Conservation (phyloP, 441 rosid species). For the Hypseocharis bilobata region DNA sequence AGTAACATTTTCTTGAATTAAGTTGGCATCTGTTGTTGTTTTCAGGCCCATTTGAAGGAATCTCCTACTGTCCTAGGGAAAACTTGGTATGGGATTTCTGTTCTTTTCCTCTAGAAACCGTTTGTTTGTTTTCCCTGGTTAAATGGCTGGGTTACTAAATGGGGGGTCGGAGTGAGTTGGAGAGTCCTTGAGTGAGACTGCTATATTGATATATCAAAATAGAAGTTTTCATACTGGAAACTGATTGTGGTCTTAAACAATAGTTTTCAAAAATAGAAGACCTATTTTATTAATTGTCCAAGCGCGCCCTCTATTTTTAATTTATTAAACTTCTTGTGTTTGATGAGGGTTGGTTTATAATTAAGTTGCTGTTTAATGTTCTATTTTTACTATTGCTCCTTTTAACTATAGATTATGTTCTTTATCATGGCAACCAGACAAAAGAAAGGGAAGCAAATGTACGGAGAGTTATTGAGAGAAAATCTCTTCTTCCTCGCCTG, state of each 20-base stretch:
- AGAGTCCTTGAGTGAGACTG: too few species aligned
- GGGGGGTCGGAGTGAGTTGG: too few species aligned
- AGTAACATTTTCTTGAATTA: slow-evolving; percentile 10
- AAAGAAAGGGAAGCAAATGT: slow-evolving; percentile 59
- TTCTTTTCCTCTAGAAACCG: too few species aligned
- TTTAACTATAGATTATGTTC: neutral
- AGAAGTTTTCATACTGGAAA: neutral
- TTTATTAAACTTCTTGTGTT: too few species aligned
- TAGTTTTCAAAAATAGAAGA: too few species aligned
- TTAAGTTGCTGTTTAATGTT: neutral
- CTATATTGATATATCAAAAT: too few species aligned
- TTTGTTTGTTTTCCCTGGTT: too few species aligned
- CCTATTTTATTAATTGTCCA: neutral
- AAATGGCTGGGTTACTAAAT: too few species aligned
- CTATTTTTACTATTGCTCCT: neutral
- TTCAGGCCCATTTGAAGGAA: slow-evolving; percentile 84
- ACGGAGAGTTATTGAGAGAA: slow-evolving; percentile 50
- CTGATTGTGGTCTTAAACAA: too few species aligned
- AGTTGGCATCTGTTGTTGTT: slow-evolving; percentile 9
- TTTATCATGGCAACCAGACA: slow-evolving; percentile 30
- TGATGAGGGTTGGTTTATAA: neutral
- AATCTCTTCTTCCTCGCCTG: slow-evolving; percentile 81
- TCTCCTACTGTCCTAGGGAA: slow-evolving; percentile 57
- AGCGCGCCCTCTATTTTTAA: neutral
- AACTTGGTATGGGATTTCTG: slow-evolving; percentile 45